phyloP scores from a whole-genome alignment of 257 asterid genomes.

The Oldenlandia corymbosa region DNA sequence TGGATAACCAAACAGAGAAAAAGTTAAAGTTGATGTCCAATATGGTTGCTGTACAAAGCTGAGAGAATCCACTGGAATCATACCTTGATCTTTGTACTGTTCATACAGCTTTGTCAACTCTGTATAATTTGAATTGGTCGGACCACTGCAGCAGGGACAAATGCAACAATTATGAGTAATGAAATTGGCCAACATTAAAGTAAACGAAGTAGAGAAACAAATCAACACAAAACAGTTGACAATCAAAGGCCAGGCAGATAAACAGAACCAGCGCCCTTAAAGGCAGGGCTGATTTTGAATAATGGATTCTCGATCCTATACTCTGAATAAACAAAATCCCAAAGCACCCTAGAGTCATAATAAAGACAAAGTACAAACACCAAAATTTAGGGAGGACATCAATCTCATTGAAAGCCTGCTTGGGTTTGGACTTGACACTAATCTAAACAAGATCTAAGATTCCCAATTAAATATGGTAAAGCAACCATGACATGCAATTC shows the following conservation, averaged over 20 bases:
- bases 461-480: background rate
- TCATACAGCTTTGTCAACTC: slow-evolving; percentile 63
- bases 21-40: background rate
- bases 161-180: background rate
- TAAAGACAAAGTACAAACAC: background rate
- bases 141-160: slow-evolving; percentile 56
- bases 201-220: background rate
- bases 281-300: no score
- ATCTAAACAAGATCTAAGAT: background rate
- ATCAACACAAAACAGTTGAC: background rate
- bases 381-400: background rate
- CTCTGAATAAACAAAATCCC: background rate
- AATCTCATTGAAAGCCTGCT: background rate
- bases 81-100: slow-evolving; percentile 76
- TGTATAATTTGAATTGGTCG: slow-evolving; percentile 68
- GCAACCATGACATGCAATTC: background rate
- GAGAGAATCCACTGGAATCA: slow-evolving; percentile 9
- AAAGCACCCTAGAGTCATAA: background rate
- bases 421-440: background rate
- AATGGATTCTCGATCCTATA: background rate
- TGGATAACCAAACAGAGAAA: background rate
- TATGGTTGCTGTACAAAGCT: background rate
- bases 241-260: background rate
- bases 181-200: background rate
- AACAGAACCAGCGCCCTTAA: background rate